phyloP scores from a whole-genome alignment of 2,329 filamentous ascomycete species.

The Paecilomyces sp. region DNA sequence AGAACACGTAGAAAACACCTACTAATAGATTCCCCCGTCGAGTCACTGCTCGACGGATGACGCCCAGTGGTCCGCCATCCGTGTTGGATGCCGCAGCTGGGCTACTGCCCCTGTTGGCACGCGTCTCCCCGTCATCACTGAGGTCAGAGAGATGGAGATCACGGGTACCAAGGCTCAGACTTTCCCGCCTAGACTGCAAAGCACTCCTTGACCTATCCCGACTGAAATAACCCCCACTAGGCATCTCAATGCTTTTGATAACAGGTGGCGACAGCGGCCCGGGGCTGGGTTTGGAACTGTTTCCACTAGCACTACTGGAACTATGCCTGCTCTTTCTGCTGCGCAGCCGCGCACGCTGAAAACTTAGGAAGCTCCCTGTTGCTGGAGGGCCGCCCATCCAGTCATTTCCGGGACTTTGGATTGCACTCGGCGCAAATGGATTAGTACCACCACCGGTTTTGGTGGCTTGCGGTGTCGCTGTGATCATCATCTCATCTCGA shows the following conservation, averaged over 20 bases:
- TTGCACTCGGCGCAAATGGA: conserved; percentile 39
- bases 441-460: conserved; percentile 45
- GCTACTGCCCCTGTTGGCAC: conserved; percentile 24
- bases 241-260: conserved; percentile 47
- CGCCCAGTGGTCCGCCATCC: conserved; percentile 59
- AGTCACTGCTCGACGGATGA: conserved; percentile 76
- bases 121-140: conserved; percentile 67
- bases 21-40: conserved; percentile 83
- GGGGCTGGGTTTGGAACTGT: conserved; percentile 60
- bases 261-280: conserved; percentile 73
- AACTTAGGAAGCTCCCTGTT: conserved; percentile 71
- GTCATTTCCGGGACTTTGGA: conserved; percentile 50
- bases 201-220: conserved; percentile 42
- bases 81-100: conserved; percentile 25
- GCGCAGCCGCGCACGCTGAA: conserved; percentile 56
- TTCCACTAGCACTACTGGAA: conserved; percentile 62
- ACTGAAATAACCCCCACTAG: conserved; percentile 48
- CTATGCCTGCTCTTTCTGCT: conserved; percentile 57
- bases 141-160: conserved; percentile 74
- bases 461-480: conserved; percentile 65
- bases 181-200: conserved; percentile 64
- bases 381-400: conserved; percentile 62
- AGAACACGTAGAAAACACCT: conserved; percentile 27
- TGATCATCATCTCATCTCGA: conserved; percentile 70
- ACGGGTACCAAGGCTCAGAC: conserved; percentile 82